Evolutionary conservation across 2,329 filamentous ascomycete genomes (phyloP), one percentile per base, ranked within the genome.

Genomic region (Fusarium siculi): DNA sequence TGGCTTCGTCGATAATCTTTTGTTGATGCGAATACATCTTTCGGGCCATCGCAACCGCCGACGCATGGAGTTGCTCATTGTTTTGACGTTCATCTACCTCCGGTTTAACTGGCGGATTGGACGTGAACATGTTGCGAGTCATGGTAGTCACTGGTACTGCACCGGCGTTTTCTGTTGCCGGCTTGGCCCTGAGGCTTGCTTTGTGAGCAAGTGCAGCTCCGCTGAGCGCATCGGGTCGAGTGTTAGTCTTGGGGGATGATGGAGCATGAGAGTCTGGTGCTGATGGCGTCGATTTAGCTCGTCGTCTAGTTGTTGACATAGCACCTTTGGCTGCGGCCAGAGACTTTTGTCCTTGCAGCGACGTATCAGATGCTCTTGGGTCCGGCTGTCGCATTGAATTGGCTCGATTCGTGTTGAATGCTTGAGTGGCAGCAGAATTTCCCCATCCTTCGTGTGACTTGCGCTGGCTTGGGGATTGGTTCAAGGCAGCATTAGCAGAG

Each of bases 41-140:
- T 81, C 92, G 93, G 11, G 95, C 95, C 94, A 98, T 97, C 16
- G 93, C 93, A 7, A 97, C 85, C 5, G 95, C 94, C 25, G 94
- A 96, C 36, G 94, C 93, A 72, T 92, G 92, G 6, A 97, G 85
- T 9, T 91, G 90, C 74, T 94, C 92, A 49, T 91, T 89, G 65
- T 89, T 90, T 69, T 89, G 91, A 80, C 91, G 88, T 77, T 97
- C 94, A 44, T 96, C 92, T 0, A 90, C 83, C 77, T 97, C 93
- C 4, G 88, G 84, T 32, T 89, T 87, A 7, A 97, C 89, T 0
- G 91, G 92, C 8, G 95, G 94, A 39, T 90, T 84, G 3, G 93
- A 91, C 1, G 92, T 94, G 79, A 92, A 97, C 90, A 97, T 93
- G 69, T 91, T 90, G 69, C 91, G 87, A 40, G 89, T 86, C 82